Base-by-base conservation (phyloP, 2,329 filamentous ascomycete genomes). In the Penicillium sp. region DNA sequence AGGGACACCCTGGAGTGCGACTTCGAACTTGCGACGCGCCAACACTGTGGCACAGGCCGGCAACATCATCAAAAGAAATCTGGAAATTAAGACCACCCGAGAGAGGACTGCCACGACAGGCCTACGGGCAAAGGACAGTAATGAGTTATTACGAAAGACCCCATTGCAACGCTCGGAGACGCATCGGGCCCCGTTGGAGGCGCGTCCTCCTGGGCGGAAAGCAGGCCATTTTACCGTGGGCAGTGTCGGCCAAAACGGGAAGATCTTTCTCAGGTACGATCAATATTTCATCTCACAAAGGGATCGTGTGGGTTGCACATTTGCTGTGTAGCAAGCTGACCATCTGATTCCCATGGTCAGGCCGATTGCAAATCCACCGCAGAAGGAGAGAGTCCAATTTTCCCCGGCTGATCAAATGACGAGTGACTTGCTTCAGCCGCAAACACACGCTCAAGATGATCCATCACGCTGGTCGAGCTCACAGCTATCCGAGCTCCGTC, bases 211-310 rank as follows among this genome's bases (percentile, higher is more conserved):
- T 37, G 74, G 76, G 22, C 74, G 80, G 42, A 78, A 81, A 58
- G 81, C 79, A 32, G 76, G 82, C 37, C 80, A 85, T 55, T 89
- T 90, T 59, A 80, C 83, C 2, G 85, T 90, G 37, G 79, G 82
- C 34, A 89, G 88, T 61, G 84, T 90, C 42, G 84, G 84, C 15
- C 85, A 87, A 59, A 87, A 88, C 64, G 85, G 85, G 26, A 80
- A 81, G 59, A 85, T 90, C 62, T 90, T 87, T 63, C 61, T 90
- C 50, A 84, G 83, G 83, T 89, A 78, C 57, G 76, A 55, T 42
- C 45, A 39, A 37, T 47, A 37, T 31, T 38, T 44, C 38, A 35
- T 40, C 37, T 38, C 29, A 17, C 30, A 39, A 37, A 26, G 26
- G 26, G 20, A 23, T 37, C 31, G 30, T 29, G 43, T 43, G 18